Conservation (phyloP, 2,329 filamentous ascomycete species). For the Diaporthe citrichinensis region DNA sequence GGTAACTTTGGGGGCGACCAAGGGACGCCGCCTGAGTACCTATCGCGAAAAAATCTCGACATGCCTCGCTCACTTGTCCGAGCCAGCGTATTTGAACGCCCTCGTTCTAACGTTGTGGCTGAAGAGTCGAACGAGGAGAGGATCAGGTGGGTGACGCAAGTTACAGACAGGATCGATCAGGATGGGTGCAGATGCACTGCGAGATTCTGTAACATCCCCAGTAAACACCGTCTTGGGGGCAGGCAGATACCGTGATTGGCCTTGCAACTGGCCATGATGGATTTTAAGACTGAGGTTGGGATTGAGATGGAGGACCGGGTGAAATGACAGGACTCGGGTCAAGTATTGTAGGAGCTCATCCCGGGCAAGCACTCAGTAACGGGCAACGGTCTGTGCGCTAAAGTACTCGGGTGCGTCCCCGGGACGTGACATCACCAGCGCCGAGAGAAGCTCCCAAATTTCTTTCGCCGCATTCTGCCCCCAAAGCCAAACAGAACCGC, state of each 20-base stretch:
- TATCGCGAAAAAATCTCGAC: neutral
- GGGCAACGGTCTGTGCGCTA: slow-evolving; percentile 11
- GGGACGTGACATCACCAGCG: slow-evolving; percentile 25
- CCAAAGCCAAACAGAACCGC: neutral
- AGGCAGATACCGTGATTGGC: neutral
- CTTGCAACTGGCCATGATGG: neutral
- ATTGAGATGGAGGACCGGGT: neutral
- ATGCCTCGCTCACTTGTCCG: neutral
- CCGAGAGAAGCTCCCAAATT: slow-evolving; percentile 30
- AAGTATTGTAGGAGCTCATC: neutral
- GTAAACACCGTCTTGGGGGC: neutral
- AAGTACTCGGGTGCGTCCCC: neutral
- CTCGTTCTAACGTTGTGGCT: slow-evolving; percentile 16
- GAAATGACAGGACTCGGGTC: neutral
- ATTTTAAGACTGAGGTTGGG: neutral
- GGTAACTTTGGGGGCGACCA: slow-evolving; percentile 13
- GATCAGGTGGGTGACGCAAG: neutral
- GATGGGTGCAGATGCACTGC: neutral
- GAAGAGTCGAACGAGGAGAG: slow-evolving; percentile 16
- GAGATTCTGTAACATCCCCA: neutral
- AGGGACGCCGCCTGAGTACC: slow-evolving; percentile 24
- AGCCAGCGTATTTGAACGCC: neutral
- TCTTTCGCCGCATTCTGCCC: slow-evolving; percentile 16
- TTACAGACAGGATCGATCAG: slow-evolving; percentile 2
- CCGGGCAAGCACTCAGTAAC: neutral